Evolutionary conservation across 2,329 filamentous ascomycete species (phyloP).

Genomic region (Microsporum ferrugineum): DNA sequence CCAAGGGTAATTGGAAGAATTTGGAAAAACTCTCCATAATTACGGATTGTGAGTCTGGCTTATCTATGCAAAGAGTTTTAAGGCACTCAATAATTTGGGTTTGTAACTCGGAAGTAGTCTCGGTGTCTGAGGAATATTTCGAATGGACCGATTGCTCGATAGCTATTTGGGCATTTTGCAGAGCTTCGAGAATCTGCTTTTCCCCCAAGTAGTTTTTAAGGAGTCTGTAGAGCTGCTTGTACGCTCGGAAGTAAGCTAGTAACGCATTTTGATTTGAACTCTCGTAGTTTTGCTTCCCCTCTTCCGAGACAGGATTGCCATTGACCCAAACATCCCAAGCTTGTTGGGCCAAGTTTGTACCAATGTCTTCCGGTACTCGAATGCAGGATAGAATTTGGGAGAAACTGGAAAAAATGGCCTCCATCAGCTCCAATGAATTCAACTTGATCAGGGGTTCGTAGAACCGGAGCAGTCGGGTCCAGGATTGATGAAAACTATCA

Average conservation of each 20-base stretch:
- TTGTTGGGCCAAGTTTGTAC: slow-evolving; percentile 42
- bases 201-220: slow-evolving; percentile 53
- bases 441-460: slow-evolving; percentile 55
- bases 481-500: slow-evolving; percentile 57
- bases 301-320: slow-evolving; percentile 45
- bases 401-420: slow-evolving; percentile 57
- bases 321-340: slow-evolving; percentile 62
- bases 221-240: slow-evolving; percentile 67
- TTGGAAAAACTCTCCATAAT: slow-evolving; percentile 46
- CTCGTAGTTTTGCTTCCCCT: slow-evolving; percentile 33
- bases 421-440: slow-evolving; percentile 57
- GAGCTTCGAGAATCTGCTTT: slow-evolving; percentile 54
- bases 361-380: slow-evolving; percentile 33
- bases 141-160: slow-evolving; percentile 54
- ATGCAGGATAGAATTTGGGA: slow-evolving; percentile 47
- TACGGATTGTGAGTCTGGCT: slow-evolving; percentile 26
- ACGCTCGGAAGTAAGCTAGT: slow-evolving; percentile 68
- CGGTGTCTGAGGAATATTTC: slow-evolving; percentile 30
- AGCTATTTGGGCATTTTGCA: slow-evolving; percentile 58
- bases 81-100: slow-evolving; percentile 25
- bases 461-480: slow-evolving; percentile 61
- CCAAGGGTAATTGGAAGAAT: slow-evolving; percentile 51
- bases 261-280: slow-evolving; percentile 68
- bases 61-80: slow-evolving; percentile 28
- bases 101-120: slow-evolving; percentile 30